phyloP scores from a whole-genome alignment of 2,329 filamentous ascomycete species.

The Pseudogymnoascus pannorum region DNA sequence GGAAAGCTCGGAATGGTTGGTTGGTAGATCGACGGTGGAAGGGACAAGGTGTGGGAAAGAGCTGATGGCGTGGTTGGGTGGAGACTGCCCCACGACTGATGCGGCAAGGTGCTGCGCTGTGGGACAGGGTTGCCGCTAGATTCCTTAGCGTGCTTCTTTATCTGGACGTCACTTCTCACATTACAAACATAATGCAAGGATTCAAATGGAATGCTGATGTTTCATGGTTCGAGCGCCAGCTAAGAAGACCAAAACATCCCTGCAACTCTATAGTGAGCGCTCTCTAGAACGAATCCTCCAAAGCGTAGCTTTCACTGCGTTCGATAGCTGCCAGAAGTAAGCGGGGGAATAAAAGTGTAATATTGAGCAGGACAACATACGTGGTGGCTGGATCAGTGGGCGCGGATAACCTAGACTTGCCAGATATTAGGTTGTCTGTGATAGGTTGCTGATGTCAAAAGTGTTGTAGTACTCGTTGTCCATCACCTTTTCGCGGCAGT shows the following conservation, averaged over 20 bases:
- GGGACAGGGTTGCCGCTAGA: not conserved
- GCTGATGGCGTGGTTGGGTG: not conserved
- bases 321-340: not conserved
- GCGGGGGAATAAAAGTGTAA: not conserved
- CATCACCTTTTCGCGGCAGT: not conserved
- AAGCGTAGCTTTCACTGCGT: not conserved
- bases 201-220: not conserved
- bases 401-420: not conserved
- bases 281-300: not conserved
- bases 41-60: conserved; percentile 1
- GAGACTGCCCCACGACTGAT: not conserved
- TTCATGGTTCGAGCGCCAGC: not conserved
- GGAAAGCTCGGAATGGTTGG: not conserved
- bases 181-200: not conserved
- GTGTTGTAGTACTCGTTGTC: conserved; percentile 1
- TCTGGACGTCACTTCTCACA: conserved; percentile 7
- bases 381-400: not conserved
- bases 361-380: not conserved
- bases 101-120: not conserved
- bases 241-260: not conserved
- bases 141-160: conserved; percentile 3
- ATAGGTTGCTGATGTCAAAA: not conserved
- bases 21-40: not conserved
- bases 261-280: not conserved
- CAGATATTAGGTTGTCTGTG: conserved; percentile 1